Conservation (phyloP, 108 stramenopile species). For the Mediolabrus comicus region DNA sequence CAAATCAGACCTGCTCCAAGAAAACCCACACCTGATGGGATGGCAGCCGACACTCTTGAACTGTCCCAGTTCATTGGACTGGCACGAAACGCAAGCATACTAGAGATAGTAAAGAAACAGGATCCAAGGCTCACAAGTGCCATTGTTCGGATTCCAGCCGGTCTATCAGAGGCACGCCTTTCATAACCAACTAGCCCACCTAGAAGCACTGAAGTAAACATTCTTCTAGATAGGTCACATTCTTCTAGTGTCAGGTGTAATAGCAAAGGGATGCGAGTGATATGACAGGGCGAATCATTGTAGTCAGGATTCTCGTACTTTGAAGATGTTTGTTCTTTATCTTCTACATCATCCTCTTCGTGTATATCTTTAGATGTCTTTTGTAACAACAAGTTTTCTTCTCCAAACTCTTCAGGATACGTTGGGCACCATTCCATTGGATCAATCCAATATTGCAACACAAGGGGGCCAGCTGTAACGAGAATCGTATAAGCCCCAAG, state of each 20-base stretch:
- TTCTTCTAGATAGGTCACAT: slow-evolving; percentile 62
- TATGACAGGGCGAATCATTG: slow-evolving; percentile 44
- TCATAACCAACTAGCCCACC: slow-evolving; percentile 85
- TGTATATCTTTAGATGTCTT: slow-evolving; percentile 5
- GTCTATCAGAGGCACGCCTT: slow-evolving; percentile 78
- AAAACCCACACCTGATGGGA: slow-evolving; percentile 53
- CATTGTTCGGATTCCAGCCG: slow-evolving; percentile 94
- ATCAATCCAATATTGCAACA: slow-evolving; percentile 13
- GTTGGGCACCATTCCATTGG: slow-evolving; percentile 18
- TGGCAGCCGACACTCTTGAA: slow-evolving; percentile 39
- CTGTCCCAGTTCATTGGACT: slow-evolving; percentile 83
- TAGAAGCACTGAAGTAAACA: slow-evolving; percentile 53
- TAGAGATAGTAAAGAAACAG: slow-evolving; percentile 83
- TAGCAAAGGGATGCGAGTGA: slow-evolving; percentile 38
- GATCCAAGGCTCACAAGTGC: slow-evolving; percentile 79
- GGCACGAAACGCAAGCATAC: slow-evolving; percentile 69
- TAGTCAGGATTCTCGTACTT: slow-evolving; percentile 62
- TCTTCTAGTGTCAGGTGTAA: slow-evolving; percentile 69
- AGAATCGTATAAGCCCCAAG: slow-evolving; percentile 12
- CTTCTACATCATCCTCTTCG: slow-evolving; percentile 1
- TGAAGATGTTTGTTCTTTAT: background rate
- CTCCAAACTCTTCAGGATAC: slow-evolving; percentile 3
- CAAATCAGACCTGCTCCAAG: slow-evolving; percentile 49
- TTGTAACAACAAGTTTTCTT: background rate
- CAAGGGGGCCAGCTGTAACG: slow-evolving; percentile 13